These are phyloP conservation scores for Populus ilicifolia DNA, from an alignment of 345 rosid genomes.

Conservation along the genomic window DNA sequence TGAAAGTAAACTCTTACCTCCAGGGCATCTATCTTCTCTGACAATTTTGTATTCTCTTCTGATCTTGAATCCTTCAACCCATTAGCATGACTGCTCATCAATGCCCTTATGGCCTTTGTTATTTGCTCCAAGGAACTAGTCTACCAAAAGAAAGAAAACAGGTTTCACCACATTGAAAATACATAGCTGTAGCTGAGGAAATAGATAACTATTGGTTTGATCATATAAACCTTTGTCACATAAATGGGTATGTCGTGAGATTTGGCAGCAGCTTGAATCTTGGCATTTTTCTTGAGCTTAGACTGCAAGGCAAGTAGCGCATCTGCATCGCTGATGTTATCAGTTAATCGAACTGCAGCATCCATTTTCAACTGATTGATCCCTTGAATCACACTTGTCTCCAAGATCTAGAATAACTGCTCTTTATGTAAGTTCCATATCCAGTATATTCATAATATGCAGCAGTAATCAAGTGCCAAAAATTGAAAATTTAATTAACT, in stretches of 20 bases:
- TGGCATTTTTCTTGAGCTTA: constrained; percentile 75
- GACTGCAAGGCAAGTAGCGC: constrained; percentile 78
- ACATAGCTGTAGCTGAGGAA: not conserved
- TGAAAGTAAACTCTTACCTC: constrained; percentile 46
- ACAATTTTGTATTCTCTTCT: constrained; percentile 43
- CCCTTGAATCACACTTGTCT: constrained; percentile 61
- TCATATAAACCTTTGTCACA: constrained; percentile 55
- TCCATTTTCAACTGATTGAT: constrained; percentile 64
- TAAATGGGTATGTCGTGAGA: constrained; percentile 66
- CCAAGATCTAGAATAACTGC: constrained; percentile 59
- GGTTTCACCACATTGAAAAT: not conserved
- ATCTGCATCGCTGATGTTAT: constrained; percentile 75
- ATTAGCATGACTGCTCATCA: constrained; percentile 51
- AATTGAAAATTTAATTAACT: no score
- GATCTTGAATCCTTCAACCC: constrained; percentile 43
- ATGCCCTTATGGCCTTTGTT: constrained; percentile 52
- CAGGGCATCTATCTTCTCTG: constrained; percentile 70
- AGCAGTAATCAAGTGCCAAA: not conserved
- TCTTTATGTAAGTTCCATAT: constrained; percentile 30
- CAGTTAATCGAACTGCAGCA: constrained; percentile 46
- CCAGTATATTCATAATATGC: constrained; percentile 1
- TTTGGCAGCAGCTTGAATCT: constrained; percentile 67
- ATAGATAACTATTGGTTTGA: not conserved
- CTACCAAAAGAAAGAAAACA: constrained; percentile 36
- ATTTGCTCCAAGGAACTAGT: constrained; percentile 75